phyloP scores from a whole-genome alignment of 768 basidiomycete species.

The Tylopilus sp. region DNA sequence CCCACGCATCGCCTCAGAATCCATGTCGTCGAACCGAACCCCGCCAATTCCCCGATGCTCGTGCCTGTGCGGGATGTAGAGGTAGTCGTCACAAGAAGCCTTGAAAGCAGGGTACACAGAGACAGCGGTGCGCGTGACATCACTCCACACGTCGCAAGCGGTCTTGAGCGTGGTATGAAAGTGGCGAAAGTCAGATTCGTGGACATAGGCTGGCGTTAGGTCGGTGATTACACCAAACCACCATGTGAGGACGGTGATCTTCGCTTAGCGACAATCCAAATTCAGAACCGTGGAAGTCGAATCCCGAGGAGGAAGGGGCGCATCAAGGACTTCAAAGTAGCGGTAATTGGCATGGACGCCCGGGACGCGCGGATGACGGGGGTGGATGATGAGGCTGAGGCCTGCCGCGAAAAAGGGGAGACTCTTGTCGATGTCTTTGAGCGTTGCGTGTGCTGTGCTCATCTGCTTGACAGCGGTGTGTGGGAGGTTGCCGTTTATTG shows the following conservation, averaged over 20 bases:
- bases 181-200: constrained; percentile 42
- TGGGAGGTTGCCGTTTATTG: constrained; percentile 16
- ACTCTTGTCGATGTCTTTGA: constrained; percentile 10
- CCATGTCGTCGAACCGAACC: constrained; percentile 55
- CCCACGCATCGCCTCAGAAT: constrained; percentile 25
- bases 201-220: constrained; percentile 50
- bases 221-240: constrained; percentile 34
- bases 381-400: constrained; percentile 23
- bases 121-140: neutral
- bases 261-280: too few relatives aligned
- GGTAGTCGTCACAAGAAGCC: constrained; percentile 52
- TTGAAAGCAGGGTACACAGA: constrained; percentile 47
- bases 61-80: constrained; percentile 47
- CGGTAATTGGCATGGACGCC: constrained; percentile 25
- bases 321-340: constrained; percentile 24
- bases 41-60: constrained; percentile 56
- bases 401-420: constrained; percentile 18
- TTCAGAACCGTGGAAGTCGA: neutral
- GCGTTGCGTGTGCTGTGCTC: constrained; percentile 18
- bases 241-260: constrained; percentile 20
- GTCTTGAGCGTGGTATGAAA: constrained; percentile 45
- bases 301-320: neutral
- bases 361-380: constrained; percentile 21
- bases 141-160: constrained; percentile 43
- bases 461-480: constrained; percentile 21